Percentiles rank a stretch among this genome's conserved stretches.
Evolutionary conservation across 805 yeast species (phyloP).

Genomic region (Candida fluviatilis): DNA sequence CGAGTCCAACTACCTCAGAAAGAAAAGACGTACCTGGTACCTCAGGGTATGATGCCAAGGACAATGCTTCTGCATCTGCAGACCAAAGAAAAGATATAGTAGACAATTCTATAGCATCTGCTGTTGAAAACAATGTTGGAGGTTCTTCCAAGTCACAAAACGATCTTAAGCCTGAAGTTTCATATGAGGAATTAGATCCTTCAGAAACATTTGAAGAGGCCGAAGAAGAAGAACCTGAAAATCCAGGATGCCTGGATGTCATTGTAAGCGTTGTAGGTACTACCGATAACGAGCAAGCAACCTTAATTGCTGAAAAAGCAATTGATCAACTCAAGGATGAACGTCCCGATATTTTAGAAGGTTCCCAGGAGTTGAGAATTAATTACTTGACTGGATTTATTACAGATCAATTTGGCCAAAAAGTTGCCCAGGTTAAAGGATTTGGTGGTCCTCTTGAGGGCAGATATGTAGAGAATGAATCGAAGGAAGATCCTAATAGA

Average conservation of each 20-base stretch:
- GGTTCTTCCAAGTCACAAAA: too few species aligned
- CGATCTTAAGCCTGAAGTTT: too few species aligned
- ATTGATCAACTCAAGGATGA: slow-evolving; percentile 19
- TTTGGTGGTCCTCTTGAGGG: slow-evolving; percentile 4
- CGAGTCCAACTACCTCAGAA: background rate
- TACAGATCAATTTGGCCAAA: slow-evolving; percentile 22
- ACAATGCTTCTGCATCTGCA: too few species aligned
- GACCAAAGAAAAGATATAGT: too few species aligned
- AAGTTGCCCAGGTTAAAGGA: slow-evolving; percentile 7
- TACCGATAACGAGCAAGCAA: slow-evolving; percentile 20
- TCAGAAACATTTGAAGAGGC: background rate
- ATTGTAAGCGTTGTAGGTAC: slow-evolving; percentile 30
- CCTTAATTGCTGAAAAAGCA: slow-evolving; percentile 22
- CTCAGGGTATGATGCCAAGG: too few species aligned
- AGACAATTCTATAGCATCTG: too few species aligned
- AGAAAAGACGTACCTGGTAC: background rate
- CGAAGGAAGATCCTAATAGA: background rate
- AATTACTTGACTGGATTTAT: slow-evolving; percentile 28
- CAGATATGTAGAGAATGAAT: background rate
- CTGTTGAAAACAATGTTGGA: too few species aligned
- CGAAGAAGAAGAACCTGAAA: background rate
- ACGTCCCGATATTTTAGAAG: slow-evolving; percentile 17
- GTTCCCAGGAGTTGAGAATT: slow-evolving; percentile 21
- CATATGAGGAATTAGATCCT: background rate
- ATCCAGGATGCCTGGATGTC: background rate